Conservation (phyloP, 2,329 filamentous ascomycete genomes). For the Sphaerulina vaccinii region DNA sequence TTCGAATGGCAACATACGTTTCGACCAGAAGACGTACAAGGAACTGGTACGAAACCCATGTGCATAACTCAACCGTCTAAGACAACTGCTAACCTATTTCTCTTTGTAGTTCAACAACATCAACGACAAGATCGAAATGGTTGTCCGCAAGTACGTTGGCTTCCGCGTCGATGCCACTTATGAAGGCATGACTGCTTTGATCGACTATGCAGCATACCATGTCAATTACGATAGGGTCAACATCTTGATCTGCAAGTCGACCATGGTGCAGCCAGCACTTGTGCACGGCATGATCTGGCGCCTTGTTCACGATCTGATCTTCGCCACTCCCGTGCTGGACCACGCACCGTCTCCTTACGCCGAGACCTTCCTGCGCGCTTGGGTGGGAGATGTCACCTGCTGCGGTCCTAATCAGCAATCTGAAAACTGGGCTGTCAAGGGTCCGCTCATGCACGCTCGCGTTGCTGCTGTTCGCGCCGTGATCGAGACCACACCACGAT, state of each 20-base stretch:
- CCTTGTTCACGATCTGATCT: slow-evolving; percentile 2
- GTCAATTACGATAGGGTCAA: slow-evolving; percentile 9
- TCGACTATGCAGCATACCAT: slow-evolving; percentile 7
- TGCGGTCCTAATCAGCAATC: not conserved
- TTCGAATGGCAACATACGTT: slow-evolving; percentile 1
- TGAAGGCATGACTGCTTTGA: slow-evolving; percentile 3
- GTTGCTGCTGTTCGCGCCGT: slow-evolving; percentile 1
- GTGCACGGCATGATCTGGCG: slow-evolving; percentile 17
- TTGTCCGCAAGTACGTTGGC: not conserved
- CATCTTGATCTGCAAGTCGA: slow-evolving; percentile 2
- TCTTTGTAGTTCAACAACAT: slow-evolving; percentile 10
- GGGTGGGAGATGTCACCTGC: slow-evolving; percentile 5
- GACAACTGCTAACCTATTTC: too few species aligned
- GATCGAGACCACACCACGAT: slow-evolving; percentile 1
- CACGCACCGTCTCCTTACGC: slow-evolving; percentile 4
- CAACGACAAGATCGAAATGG: slow-evolving; percentile 3
- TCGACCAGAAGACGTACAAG: slow-evolving; percentile 9
- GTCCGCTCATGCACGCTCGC: slow-evolving; percentile 8
- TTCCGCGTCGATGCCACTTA: too few species aligned
- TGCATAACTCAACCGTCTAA: too few species aligned
- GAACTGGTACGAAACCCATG: too few species aligned
- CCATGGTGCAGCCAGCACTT: slow-evolving; percentile 14
- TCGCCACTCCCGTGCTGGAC: slow-evolving; percentile 10
- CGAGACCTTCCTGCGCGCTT: slow-evolving; percentile 5
- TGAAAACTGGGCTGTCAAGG: slow-evolving; percentile 1